Evolutionary conservation across 495 filamentous ascomycete species (phyloP).

Genomic region (Neurospora intermedia): DNA sequence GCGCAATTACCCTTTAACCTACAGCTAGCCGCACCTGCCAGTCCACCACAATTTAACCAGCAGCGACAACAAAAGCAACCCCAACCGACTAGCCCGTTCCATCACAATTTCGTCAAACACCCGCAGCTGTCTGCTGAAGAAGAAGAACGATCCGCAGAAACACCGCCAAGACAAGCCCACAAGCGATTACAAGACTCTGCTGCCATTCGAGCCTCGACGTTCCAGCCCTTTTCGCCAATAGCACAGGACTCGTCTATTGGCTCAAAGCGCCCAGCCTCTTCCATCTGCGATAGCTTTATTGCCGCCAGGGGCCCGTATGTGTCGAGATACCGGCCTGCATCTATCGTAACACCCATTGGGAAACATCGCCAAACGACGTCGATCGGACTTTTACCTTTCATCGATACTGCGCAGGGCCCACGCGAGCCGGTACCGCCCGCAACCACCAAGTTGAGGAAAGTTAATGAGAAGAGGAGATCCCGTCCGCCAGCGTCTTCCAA

Average conservation of each 20-base stretch:
- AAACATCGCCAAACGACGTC: slow-evolving; percentile 18
- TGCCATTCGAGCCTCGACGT: slow-evolving; percentile 30
- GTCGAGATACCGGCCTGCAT: slow-evolving; percentile 8
- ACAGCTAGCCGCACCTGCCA: slow-evolving; percentile 6
- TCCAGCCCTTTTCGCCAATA: slow-evolving; percentile 19
- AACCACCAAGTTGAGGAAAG: slow-evolving; percentile 15
- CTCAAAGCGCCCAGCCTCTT: slow-evolving; percentile 31
- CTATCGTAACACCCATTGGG: slow-evolving; percentile 13
- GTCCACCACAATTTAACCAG: slow-evolving; percentile 7
- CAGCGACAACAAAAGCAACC: slow-evolving; percentile 11
- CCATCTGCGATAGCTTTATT: slow-evolving; percentile 21
- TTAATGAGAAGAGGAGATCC: slow-evolving; percentile 30
- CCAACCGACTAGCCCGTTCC: slow-evolving; percentile 4
- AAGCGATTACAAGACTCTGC: slow-evolving; percentile 2
- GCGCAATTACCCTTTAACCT: slow-evolving; percentile 5
- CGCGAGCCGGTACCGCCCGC: slow-evolving; percentile 30
- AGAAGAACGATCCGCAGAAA: slow-evolving; percentile 12
- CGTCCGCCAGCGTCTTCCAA: slow-evolving; percentile 33
- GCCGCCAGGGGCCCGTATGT: slow-evolving; percentile 14
- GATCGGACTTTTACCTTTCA: background rate
- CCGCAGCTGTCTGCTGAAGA: background rate
- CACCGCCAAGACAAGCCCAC: slow-evolving; percentile 7
- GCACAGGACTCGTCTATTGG: slow-evolving; percentile 6
- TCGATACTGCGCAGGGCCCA: slow-evolving; percentile 21
- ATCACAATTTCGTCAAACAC: slow-evolving; percentile 6